Percentiles rank a stretch among this genome's conserved stretches.
Conservation (phyloP, 108 stramenopile genomes). For the Skeletonema costatum region DNA sequence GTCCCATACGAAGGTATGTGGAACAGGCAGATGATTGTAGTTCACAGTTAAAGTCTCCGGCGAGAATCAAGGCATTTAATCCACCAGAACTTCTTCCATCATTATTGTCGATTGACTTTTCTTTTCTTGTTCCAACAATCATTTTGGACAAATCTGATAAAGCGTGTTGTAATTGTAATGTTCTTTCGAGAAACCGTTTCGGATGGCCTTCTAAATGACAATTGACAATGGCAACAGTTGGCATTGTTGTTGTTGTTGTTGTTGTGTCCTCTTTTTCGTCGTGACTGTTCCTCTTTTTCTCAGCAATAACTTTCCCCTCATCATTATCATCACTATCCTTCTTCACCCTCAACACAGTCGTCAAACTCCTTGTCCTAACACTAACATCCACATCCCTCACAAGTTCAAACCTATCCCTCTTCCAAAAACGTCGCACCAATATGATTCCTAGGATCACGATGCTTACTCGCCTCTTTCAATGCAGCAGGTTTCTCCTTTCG, state of each 20-base stretch:
- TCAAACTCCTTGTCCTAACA: slow-evolving; percentile 31
- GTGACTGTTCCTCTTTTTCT: background rate
- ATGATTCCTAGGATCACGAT: slow-evolving; percentile 43
- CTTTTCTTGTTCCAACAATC: background rate
- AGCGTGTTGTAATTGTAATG: slow-evolving; percentile 51
- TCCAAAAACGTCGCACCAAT: slow-evolving; percentile 56
- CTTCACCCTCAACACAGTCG: slow-evolving; percentile 31
- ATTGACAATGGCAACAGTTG: slow-evolving; percentile 49
- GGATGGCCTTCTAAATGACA: slow-evolving; percentile 61
- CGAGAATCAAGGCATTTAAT: slow-evolving; percentile 46
- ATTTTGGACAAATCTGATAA: slow-evolving; percentile 38
- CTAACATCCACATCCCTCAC: slow-evolving; percentile 12
- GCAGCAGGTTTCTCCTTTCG: slow-evolving; percentile 10
- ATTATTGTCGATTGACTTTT: background rate
- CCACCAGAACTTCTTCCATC: background rate
- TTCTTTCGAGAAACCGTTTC: slow-evolving; percentile 38
- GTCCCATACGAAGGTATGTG: slow-evolving; percentile 49
- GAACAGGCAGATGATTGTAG: slow-evolving; percentile 58
- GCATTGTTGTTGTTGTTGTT: background rate
- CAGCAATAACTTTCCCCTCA: background rate
- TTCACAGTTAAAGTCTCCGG: slow-evolving; percentile 62
- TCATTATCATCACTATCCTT: background rate
- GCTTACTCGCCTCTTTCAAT: slow-evolving; percentile 34
- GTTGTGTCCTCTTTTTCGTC: background rate
- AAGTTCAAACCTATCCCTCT: slow-evolving; percentile 32